These are phyloP conservation scores for Fabrea salina DNA, from an alignment of 169 alveolate genomes.

Conservation along the genomic window DNA sequence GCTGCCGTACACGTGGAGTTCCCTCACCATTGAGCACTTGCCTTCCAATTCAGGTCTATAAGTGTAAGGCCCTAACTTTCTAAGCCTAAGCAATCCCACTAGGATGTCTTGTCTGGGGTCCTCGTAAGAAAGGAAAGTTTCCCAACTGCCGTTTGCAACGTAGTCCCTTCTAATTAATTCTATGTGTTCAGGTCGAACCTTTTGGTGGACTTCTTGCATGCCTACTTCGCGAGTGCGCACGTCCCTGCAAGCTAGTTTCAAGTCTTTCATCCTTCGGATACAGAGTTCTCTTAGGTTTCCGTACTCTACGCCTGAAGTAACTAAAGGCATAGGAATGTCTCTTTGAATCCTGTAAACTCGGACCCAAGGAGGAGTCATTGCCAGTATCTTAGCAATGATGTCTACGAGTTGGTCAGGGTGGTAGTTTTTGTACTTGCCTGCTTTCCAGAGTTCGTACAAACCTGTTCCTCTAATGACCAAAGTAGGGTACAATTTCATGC, in stretches of 20 bases:
- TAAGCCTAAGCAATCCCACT: constrained; percentile 75
- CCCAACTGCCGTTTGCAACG: constrained; percentile 86
- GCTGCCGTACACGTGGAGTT: constrained; percentile 84
- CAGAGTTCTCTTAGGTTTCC: constrained; percentile 85
- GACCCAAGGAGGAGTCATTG: constrained; percentile 86
- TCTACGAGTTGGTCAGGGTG: constrained; percentile 79
- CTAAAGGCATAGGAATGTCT: constrained; percentile 89
- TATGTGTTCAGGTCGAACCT: constrained; percentile 78
- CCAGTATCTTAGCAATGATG: constrained; percentile 77
- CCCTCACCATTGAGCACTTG: constrained; percentile 80
- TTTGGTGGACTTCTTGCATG: constrained; percentile 79
- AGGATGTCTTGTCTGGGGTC: constrained; percentile 84
- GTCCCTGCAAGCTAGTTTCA: constrained; percentile 84
- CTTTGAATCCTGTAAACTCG: constrained; percentile 84
- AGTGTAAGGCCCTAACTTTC: constrained; percentile 71
- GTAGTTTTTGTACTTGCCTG: constrained; percentile 80
- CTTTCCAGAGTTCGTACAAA: constrained; percentile 82
- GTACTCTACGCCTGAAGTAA: constrained; percentile 84
- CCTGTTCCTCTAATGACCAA: constrained; percentile 87
- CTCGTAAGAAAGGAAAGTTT: constrained; percentile 83
- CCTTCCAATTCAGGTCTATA: constrained; percentile 66
- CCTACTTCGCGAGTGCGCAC: constrained; percentile 88
- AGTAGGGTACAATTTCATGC: constrained; percentile 84
- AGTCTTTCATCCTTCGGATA: constrained; percentile 79
- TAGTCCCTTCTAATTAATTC: constrained; percentile 85